Conservation (phyloP, 2,329 filamentous ascomycete species). For the Aspergillus alliaceus region DNA sequence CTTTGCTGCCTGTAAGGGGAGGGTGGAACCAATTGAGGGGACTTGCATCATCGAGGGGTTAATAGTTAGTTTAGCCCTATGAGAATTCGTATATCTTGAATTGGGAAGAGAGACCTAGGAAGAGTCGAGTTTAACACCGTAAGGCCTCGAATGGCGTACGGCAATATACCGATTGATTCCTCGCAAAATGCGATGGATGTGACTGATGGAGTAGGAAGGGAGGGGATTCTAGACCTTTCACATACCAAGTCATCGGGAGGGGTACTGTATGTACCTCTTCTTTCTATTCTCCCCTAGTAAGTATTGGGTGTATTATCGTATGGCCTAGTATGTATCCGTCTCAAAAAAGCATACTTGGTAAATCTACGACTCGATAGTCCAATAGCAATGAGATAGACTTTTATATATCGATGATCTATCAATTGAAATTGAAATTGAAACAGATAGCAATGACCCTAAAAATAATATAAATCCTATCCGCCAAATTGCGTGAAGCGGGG, state of each 20-base stretch:
- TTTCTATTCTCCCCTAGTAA: neutral
- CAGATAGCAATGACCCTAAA: neutral
- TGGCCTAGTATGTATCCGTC: too few relatives aligned
- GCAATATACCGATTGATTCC: too few relatives aligned
- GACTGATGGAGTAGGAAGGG: neutral
- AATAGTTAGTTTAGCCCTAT: too few relatives aligned
- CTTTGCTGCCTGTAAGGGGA: neutral
- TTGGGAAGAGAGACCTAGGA: too few relatives aligned
- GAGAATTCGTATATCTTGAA: too few relatives aligned
- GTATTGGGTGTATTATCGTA: neutral
- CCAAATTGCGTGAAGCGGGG: neutral
- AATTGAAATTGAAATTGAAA: neutral
- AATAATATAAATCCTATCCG: neutral
- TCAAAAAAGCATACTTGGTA: too few relatives aligned
- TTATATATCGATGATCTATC: too few relatives aligned
- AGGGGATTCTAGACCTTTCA: neutral
- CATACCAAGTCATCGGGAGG: neutral
- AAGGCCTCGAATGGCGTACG: too few relatives aligned
- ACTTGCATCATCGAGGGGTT: neutral
- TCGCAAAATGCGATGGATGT: neutral
- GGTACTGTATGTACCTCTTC: neutral
- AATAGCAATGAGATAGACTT: too few relatives aligned
- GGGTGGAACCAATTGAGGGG: neutral
- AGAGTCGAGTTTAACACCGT: too few relatives aligned
- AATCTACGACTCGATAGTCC: too few relatives aligned